A percentile compares a stretch with the other conserved stretches of the same genome.
These are phyloP conservation scores for Botrytis elliptica DNA, from an alignment of 2,329 filamentous ascomycete species.

Conservation along the genomic window DNA sequence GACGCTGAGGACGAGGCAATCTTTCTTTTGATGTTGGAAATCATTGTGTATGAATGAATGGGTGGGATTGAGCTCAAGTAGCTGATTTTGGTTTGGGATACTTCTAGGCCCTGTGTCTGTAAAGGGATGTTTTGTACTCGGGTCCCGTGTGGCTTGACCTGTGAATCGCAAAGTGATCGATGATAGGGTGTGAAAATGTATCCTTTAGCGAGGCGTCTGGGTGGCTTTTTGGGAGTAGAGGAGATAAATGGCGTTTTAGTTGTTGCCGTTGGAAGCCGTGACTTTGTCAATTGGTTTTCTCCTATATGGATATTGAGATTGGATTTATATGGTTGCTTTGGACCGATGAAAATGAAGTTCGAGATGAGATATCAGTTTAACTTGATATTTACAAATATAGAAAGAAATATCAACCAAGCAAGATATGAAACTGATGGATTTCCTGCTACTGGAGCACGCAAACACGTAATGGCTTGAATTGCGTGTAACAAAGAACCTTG, in stretches of 20 bases:
- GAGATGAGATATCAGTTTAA: background rate
- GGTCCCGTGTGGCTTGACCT: background rate
- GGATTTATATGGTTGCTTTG: constrained; percentile 2
- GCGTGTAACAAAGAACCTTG: background rate
- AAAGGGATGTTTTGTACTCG: background rate
- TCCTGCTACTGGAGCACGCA: background rate
- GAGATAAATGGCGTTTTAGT: background rate
- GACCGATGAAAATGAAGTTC: background rate
- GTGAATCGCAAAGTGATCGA: background rate
- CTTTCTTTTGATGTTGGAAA: constrained; percentile 14
- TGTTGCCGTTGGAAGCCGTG: background rate
- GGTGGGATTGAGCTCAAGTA: background rate
- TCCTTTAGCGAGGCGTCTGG: constrained; percentile 15
- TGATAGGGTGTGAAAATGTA: background rate
- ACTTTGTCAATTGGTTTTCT: background rate
- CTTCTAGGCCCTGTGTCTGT: background rate
- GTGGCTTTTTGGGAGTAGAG: background rate
- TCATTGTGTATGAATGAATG: constrained; percentile 1
- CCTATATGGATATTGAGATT: background rate
- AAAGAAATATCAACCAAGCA: background rate
- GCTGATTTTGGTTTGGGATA: background rate
- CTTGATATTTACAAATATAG: background rate
- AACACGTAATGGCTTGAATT: background rate
- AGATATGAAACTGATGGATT: background rate
- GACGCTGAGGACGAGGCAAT: background rate